A percentile compares a stretch with the other conserved stretches of the same genome.
Evolutionary conservation across 2,329 filamentous ascomycete genomes (phyloP).

Genomic region (Claviceps spartinae): DNA sequence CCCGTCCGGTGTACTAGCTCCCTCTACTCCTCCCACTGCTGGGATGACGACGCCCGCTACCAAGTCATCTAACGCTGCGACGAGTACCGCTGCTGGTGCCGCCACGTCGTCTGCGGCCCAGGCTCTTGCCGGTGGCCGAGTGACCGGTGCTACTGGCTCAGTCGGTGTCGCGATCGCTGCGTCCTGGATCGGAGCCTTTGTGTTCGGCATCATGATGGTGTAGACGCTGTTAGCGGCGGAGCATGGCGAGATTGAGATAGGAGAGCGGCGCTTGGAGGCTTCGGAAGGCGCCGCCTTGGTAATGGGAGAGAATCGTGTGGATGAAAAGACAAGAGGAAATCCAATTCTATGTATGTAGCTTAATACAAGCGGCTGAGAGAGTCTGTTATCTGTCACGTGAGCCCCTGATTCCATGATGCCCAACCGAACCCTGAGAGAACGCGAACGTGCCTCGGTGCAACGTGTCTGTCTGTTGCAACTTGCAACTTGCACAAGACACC

Average conservation of each 20-base stretch:
- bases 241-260: not conserved
- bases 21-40: slow-evolving; percentile 2
- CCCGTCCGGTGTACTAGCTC: slow-evolving; percentile 8
- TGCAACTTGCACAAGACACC: too few relatives aligned
- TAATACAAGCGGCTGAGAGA: too few relatives aligned
- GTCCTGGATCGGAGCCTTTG: slow-evolving; percentile 5
- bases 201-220: slow-evolving; percentile 4
- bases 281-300: too few relatives aligned
- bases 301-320: too few relatives aligned
- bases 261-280: too few relatives aligned
- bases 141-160: slow-evolving; percentile 1
- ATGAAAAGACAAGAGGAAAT: too few relatives aligned
- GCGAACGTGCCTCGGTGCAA: too few relatives aligned
- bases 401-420: too few relatives aligned
- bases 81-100: not conserved
- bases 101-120: not conserved
- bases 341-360: too few relatives aligned
- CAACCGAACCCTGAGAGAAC: too few relatives aligned
- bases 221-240: not conserved
- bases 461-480: too few relatives aligned
- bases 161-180: slow-evolving; percentile 3
- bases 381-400: too few relatives aligned
- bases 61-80: not conserved
- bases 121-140: slow-evolving; percentile 1
- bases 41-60: not conserved